Evolutionary conservation across 768 basidiomycete genomes (phyloP).

Genomic region (Ramaria sp.): DNA sequence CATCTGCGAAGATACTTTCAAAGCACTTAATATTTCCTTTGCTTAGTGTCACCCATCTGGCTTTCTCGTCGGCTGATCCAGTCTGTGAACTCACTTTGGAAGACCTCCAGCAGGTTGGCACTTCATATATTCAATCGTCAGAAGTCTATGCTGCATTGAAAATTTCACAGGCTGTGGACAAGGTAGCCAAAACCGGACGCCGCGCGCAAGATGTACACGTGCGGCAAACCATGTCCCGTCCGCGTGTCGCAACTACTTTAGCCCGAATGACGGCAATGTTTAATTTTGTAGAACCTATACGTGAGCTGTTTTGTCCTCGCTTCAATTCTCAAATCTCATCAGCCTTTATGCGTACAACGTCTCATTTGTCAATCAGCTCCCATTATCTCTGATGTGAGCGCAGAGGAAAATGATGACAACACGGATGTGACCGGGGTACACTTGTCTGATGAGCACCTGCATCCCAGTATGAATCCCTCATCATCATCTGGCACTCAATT

Average conservation of each 20-base stretch:
- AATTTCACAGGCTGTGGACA: constrained; percentile 49
- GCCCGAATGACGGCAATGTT: constrained; percentile 64
- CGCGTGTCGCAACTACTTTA: constrained; percentile 55
- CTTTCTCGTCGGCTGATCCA: constrained; percentile 51
- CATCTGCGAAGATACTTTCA: constrained; percentile 64
- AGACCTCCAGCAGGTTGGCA: constrained; percentile 57
- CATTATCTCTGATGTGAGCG: background rate
- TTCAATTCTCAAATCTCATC: background rate
- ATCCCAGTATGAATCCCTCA: background rate
- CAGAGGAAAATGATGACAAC: background rate
- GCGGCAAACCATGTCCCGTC: constrained; percentile 59
- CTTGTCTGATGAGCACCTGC: background rate
- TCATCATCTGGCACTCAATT: background rate
- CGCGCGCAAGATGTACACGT: constrained; percentile 61
- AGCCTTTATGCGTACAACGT: background rate
- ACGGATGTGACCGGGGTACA: background rate
- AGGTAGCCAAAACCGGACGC: constrained; percentile 56
- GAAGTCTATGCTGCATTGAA: background rate
- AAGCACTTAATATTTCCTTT: constrained; percentile 70
- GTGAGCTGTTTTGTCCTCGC: constrained; percentile 31
- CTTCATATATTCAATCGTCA: background rate
- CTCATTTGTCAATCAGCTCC: background rate
- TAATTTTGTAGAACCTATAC: constrained; percentile 53
- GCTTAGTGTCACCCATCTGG: constrained; percentile 58
- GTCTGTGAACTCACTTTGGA: constrained; percentile 42